Base-by-base conservation (phyloP, 192 early-diverging fungal genomes). In the Coemansia sp. region DNA sequence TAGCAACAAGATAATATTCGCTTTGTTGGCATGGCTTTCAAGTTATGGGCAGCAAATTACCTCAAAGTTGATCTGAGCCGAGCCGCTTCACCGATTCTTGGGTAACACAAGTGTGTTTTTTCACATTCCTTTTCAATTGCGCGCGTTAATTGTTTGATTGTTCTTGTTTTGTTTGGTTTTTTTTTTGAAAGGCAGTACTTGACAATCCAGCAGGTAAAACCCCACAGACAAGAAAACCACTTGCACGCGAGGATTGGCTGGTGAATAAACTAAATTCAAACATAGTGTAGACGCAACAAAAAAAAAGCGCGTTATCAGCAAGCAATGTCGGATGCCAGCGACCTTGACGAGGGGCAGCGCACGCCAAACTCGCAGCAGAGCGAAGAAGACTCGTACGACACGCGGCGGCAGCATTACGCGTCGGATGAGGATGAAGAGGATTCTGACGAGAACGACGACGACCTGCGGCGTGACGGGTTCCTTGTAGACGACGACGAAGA, bases 401-500 rank as follows among this genome's bases (percentile, higher is more conserved):
- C 57, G 29, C 33, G 77, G 35, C 50, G 82, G 70, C 30, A 25
- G 24, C 60, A 29, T n/a, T 64, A 71, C 31, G 43, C 52, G 28
- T 66, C 68, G 32, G 81, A 81, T 18, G 85, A 85, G 4, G 76
- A 81, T 7, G 77, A 69, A 6, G 85, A 87, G 12, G 89, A 86
- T n/a, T n/a, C n/a, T 25, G 81, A 86, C 51, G 87, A 82, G 30
- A 79, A 90, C 48, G 82, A 83, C 58, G 83, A 85, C 50, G 84
- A 86, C 29, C 62, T 71, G 23, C 82, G 80, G 5, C 82, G 70
- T 42, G 85, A 86, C 54, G 88, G 86, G 1, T 90, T 92, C 53
- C 84, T 91, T 27, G 90, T 89, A 2, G 88, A 89, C 47, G 90
- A 91, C 51, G 87, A 90, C 47, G 74, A 81, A 10, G 83, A 86